A percentile compares a stretch with the other conserved stretches of the same genome.
Evolutionary conservation across 1,284 basidiomycete species (phyloP).

Genomic region (Cerioporus squamosus): DNA sequence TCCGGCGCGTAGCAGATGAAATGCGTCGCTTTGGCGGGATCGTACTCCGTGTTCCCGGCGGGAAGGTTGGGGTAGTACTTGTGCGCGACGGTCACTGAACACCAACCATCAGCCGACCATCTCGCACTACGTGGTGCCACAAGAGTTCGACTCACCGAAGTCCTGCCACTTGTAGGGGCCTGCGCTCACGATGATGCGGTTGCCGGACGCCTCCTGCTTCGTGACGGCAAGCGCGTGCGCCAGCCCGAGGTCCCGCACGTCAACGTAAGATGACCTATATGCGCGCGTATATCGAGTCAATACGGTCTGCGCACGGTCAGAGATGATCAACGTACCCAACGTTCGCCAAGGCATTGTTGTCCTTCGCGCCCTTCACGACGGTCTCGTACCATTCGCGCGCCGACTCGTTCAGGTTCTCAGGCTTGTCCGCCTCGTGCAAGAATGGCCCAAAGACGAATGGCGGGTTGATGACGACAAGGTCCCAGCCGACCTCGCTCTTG

Average conservation of each 20-base stretch:
- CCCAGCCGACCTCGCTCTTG: slow-evolving; percentile 51
- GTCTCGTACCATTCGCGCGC: slow-evolving; percentile 38
- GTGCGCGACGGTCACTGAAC: slow-evolving; percentile 12
- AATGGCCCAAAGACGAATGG: slow-evolving; percentile 51
- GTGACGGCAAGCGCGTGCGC: slow-evolving; percentile 60
- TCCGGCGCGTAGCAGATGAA: slow-evolving; percentile 31
- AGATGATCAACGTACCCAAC: slow-evolving; percentile 3
- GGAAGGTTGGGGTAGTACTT: slow-evolving; percentile 23
- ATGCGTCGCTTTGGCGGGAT: slow-evolving; percentile 33
- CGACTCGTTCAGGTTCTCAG: slow-evolving; percentile 60
- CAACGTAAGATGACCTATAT: slow-evolving; percentile 44
- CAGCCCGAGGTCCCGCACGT: slow-evolving; percentile 64
- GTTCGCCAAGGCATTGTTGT: slow-evolving; percentile 20
- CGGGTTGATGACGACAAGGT: slow-evolving; percentile 59
- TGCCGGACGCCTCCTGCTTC: slow-evolving; percentile 50
- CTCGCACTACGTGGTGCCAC: neutral
- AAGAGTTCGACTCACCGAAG: slow-evolving; percentile 26
- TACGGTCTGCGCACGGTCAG: too few relatives aligned
- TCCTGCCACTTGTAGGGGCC: slow-evolving; percentile 33
- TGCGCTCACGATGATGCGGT: slow-evolving; percentile 49
- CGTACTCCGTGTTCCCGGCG: slow-evolving; percentile 23
- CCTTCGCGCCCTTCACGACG: slow-evolving; percentile 34
- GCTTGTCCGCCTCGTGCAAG: slow-evolving; percentile 53
- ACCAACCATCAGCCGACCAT: neutral
- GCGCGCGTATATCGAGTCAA: neutral